A percentile compares a stretch with the other conserved stretches of the same genome.
Evolutionary conservation across 345 rosid genomes (phyloP).

Genomic region (Clausena lansium): DNA sequence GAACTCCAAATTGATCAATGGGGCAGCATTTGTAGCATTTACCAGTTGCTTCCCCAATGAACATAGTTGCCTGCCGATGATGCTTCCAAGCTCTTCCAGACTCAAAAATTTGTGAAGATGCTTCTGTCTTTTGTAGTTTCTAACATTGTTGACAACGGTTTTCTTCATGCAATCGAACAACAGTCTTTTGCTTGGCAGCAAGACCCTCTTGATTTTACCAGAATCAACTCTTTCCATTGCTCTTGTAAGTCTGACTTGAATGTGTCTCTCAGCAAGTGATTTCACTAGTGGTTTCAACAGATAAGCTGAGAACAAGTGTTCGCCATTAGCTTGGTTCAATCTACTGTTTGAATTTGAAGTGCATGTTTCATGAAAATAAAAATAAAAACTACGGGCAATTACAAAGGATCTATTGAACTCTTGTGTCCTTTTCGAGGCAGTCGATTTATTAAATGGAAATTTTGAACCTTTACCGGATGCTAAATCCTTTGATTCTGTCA

Average conservation of each 20-base stretch:
- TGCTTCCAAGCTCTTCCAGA: constrained; percentile 23
- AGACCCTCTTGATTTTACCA: constrained; percentile 13
- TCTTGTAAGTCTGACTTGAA: constrained; percentile 14
- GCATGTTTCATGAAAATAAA: constrained; percentile 6
- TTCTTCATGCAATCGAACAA: not conserved
- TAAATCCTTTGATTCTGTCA: constrained; percentile 8
- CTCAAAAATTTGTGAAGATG: constrained; percentile 8
- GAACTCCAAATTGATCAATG: constrained; percentile 12
- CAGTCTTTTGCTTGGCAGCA: constrained; percentile 19
- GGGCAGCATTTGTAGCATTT: constrained; percentile 1
- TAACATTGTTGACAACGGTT: not conserved
- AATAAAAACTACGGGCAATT: not conserved
- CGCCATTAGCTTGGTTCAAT: constrained; percentile 1
- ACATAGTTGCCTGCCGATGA: constrained; percentile 8
- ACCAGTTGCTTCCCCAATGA: constrained; percentile 16
- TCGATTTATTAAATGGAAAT: not conserved
- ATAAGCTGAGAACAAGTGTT: constrained; percentile 17
- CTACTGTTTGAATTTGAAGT: constrained; percentile 14
- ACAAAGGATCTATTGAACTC: not conserved
- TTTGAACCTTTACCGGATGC: constrained; percentile 18
- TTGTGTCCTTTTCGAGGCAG: not conserved
- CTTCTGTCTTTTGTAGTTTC: not conserved
- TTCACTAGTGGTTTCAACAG: constrained; percentile 10
- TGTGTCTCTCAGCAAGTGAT: constrained; percentile 19
- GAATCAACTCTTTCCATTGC: constrained; percentile 1